Evolutionary conservation across 768 basidiomycete genomes (phyloP), one percentile per base, ranked within the genome.

Genomic region (Phlegmacium glaucopus): DNA sequence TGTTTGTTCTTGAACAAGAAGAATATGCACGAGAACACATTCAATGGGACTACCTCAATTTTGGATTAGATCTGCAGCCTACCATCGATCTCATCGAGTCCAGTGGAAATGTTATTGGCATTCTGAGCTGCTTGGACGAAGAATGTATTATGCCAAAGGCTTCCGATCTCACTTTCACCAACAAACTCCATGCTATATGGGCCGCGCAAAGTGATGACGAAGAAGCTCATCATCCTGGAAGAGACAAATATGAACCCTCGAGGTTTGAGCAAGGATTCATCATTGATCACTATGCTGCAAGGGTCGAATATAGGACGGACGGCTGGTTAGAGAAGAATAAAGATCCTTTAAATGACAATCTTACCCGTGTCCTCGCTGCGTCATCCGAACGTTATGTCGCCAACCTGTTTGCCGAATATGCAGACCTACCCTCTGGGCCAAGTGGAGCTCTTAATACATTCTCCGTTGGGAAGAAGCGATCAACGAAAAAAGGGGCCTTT

Each of bases 121-220:
- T 98, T 50, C 77, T 99, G 38, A 90, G 92, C 52, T 86, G 88
- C 58, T 71, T 99, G 29, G 96, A 99, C 63, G 96, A 98, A 62
- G 95, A 97, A 54, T 98, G 95, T 63, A 98, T 99, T 66, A 99
- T 98, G 95, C 96, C 95, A n/a, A 93, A 92, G 63, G 95, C 95
- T 4, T 91, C 88, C 10, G 95, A 99, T 64, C 69, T 82, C 36
- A 97, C 94, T 0, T 98, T 99, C 71, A 92, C 93, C 27, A 82
- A 91, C 68, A 98, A 97, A 66, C 78, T 97, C 2, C 79, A 92
- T 57, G 73, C 78, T 10, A 72, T 91, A 49, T 97, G 94, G 94
- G 72, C 72, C 13, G 61, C 71, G 18, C 59, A 67, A 22, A 67
- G 66, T 8, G 76, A 80, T 39, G 78, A 82, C 38, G 77, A 77